These are phyloP conservation scores for Lepidium didymum DNA, from an alignment of 345 rosid genomes.

Conservation along the genomic window DNA sequence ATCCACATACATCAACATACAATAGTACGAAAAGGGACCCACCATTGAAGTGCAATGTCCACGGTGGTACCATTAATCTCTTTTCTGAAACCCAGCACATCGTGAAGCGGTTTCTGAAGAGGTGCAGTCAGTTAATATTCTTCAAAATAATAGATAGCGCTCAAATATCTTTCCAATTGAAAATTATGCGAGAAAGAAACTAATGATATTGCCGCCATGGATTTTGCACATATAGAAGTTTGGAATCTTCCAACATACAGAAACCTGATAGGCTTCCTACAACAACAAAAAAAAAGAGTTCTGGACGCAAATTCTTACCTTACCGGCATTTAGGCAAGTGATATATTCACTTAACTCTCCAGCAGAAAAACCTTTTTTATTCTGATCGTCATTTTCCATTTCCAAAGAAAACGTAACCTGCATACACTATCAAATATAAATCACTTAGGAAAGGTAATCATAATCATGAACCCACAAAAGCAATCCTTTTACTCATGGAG, in stretches of 20 bases:
- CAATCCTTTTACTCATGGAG: neutral
- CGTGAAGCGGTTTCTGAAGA: constrained; percentile 70
- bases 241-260: neutral
- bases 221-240: neutral
- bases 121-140: constrained; percentile 28
- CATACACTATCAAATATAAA: constrained; percentile 17
- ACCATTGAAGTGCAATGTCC: constrained; percentile 90
- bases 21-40: constrained; percentile 9
- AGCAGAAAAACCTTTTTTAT: constrained; percentile 47
- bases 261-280: neutral
- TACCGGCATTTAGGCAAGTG: constrained; percentile 61
- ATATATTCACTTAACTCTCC: constrained; percentile 69
- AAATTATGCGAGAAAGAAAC: neutral
- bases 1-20: neutral
- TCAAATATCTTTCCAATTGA: neutral
- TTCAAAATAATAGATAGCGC: neutral
- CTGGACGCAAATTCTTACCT: constrained; percentile 35
- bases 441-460: neutral
- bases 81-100: constrained; percentile 62
- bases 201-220: neutral
- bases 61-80: constrained; percentile 54
- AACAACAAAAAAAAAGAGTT: neutral
- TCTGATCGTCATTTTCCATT: constrained; percentile 47
- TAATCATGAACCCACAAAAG: neutral
- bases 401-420: constrained; percentile 55